Evolutionary conservation across 176 grass and related monocot genomes (phyloP).

Genomic region (Sorghum bicolor): Sorghum_bicolor_NCBIv3 NC_012873.2:560501-561000

Average conservation of each 20-base stretch:
- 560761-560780: not conserved
- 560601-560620: not conserved
- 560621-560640: not conserved
- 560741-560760: not conserved
- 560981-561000: not conserved
- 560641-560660: not conserved
- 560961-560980: too few relatives aligned
- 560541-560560: not conserved
- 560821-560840: not conserved
- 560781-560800: not conserved
- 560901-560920: not conserved
- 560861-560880: not conserved
- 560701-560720: not conserved
- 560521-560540: not conserved
- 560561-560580: not conserved
- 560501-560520: not conserved
- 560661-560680: not conserved
- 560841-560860: not conserved
- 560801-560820: not conserved
- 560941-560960: not conserved
- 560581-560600: not conserved
- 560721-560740: not conserved
- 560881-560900: not conserved
- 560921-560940: too few relatives aligned
- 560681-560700: not conserved